Evolutionary conservation across 2,329 filamentous ascomycete species (phyloP), one percentile per base, ranked within the genome.

Genomic region (Aspergillus spinulosporus): DNA sequence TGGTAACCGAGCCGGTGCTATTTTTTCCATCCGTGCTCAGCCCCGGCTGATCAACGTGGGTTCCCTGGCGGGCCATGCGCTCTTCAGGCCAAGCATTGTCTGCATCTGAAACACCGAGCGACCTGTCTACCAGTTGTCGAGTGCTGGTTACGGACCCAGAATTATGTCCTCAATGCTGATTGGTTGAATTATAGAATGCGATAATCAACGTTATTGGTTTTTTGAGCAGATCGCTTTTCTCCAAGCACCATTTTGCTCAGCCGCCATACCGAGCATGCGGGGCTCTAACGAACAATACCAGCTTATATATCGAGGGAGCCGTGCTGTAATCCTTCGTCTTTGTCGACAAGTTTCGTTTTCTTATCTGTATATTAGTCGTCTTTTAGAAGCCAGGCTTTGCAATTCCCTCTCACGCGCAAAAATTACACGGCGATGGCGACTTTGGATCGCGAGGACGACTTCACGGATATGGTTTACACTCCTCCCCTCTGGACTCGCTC

Each of bases 401-500:
- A 5, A 12, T 28, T 39, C 7, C n/a, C 15, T 12, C 46, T 21
- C 34, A 4, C 6, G 7, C 11, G 21, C 26, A 29, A 26, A 8
- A 11, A n/a, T 11, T 26, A 34, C 21, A 21, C 29, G 32, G 7
- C 45, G 12, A 57, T 57, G 49, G 49, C 45, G 34, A 57, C 21
- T 26, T 43, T 53, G 9, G 49, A 57, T 31, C 31, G 40, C 21
- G 49, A 52, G 21, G 69, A 72, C 21, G 70, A 71, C 14, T 60
- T 65, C 47, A 48, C 48, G 50, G 66, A 66, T 45, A 65, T 64
- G 45, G 56, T 56, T 11, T 65, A 59, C 28, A 62, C 59, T 40
- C 62, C 66, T 49, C 65, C 65, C 15, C 62, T 63, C 7, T 70
- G 71, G 34, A 37, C 34, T 12, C 34, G 34, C 3, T 68, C 70